Conservation (phyloP, 306 rosid genomes). For the Malus sieversii region DNA sequence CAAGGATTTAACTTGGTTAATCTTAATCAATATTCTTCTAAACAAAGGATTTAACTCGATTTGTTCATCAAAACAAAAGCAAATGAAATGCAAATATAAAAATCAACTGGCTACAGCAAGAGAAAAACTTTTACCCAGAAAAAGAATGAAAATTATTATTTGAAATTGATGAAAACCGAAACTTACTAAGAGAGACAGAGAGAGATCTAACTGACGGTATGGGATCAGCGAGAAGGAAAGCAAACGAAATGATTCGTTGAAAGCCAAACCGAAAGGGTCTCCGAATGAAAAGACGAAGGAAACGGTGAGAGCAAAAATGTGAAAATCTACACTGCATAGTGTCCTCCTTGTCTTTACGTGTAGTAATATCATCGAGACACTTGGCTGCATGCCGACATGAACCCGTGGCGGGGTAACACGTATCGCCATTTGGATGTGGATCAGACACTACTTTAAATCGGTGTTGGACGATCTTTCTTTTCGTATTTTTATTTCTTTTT, state of each 20-base stretch:
- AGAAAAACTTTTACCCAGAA: no score
- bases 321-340: no score
- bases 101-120: background rate
- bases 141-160: background rate
- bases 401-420: background rate
- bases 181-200: background rate
- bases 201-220: background rate
- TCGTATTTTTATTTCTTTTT: no score
- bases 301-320: background rate
- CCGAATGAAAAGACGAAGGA: constrained; percentile 3
- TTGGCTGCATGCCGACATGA: background rate
- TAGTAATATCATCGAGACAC: background rate
- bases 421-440: background rate
- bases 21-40: no score
- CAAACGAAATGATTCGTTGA: background rate
- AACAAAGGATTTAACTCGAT: no score
- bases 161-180: background rate
- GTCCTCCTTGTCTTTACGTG: background rate
- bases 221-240: background rate
- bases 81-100: background rate
- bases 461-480: no score
- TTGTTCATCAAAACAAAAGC: background rate
- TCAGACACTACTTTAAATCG: background rate
- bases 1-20: background rate
- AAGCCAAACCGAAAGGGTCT: background rate